Conservation (phyloP, 305 asterid genomes). For the Andrographis paniculata region DNA sequence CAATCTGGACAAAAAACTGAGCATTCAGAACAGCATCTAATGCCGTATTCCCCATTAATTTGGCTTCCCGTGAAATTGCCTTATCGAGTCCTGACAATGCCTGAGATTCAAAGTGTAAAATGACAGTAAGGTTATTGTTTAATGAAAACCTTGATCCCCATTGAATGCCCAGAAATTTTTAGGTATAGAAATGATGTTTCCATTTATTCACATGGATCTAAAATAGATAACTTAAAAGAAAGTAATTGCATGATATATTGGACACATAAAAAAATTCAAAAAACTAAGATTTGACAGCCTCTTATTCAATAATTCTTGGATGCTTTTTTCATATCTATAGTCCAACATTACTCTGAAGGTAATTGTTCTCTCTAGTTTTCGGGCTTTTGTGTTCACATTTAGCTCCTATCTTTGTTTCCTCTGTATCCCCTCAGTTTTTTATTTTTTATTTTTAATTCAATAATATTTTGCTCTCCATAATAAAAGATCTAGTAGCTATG, state of each 20-base stretch:
- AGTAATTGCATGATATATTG: background rate
- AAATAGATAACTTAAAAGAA: background rate
- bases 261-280: background rate
- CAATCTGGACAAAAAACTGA: constrained; percentile 95
- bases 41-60: constrained; percentile 71
- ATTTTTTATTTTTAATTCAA: too few species aligned
- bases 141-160: background rate
- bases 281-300: background rate
- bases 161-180: background rate
- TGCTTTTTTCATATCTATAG: too few species aligned
- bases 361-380: too few species aligned
- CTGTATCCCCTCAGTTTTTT: too few species aligned
- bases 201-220: background rate
- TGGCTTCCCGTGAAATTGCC: constrained; percentile 58
- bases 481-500: too few species aligned
- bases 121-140: constrained; percentile 1
- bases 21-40: constrained; percentile 83
- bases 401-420: too few species aligned
- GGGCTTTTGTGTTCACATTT: too few species aligned
- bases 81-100: constrained; percentile 96
- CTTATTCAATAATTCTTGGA: too few species aligned
- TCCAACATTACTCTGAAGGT: too few species aligned
- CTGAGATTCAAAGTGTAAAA: constrained; percentile 26
- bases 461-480: too few species aligned
- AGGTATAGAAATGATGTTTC: background rate